A percentile compares a stretch with the other conserved stretches of the same genome.
Conservation (phyloP, 2,329 filamentous ascomycete genomes). For the Decorospora gaudefroyi region DNA sequence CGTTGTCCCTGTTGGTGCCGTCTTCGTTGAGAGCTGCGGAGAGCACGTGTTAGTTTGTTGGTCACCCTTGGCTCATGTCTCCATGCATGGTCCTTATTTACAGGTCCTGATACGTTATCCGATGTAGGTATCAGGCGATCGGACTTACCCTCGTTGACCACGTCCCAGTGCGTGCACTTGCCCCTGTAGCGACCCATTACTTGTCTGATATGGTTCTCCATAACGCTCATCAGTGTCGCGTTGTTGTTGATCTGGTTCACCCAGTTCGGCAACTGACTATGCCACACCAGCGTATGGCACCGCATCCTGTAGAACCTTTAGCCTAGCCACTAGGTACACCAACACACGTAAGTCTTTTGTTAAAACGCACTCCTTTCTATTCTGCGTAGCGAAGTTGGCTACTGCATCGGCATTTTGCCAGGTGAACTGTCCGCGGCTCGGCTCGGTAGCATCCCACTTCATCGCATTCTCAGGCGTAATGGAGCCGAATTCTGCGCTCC, state of each 20-base stretch:
- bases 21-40: slow-evolving; percentile 60
- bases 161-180: slow-evolving; percentile 47
- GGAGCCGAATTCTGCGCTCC: slow-evolving; percentile 36
- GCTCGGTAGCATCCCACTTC: slow-evolving; percentile 51
- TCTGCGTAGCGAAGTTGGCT: slow-evolving; percentile 44
- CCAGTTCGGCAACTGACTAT: slow-evolving; percentile 47
- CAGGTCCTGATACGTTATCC: no score
- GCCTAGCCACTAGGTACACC: neutral
- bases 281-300: slow-evolving; percentile 51
- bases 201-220: slow-evolving; percentile 48
- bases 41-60: slow-evolving; percentile 6
- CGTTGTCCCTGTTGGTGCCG: slow-evolving; percentile 57
- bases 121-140: no score
- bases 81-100: no score
- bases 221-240: slow-evolving; percentile 44
- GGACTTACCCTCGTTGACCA: slow-evolving; percentile 43
- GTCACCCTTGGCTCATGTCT: no score
- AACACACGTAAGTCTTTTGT: no score
- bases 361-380: slow-evolving; percentile 42
- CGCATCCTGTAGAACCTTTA: slow-evolving; percentile 21
- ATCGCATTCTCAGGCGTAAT: slow-evolving; percentile 48
- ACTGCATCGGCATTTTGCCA: slow-evolving; percentile 43
- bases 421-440: slow-evolving; percentile 42
- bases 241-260: slow-evolving; percentile 44
- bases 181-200: slow-evolving; percentile 46